Percentiles rank a stretch among this genome's conserved stretches.
Evolutionary conservation across 306 rosid genomes (phyloP).

Genomic region (Astragalus membranaceus): DNA sequence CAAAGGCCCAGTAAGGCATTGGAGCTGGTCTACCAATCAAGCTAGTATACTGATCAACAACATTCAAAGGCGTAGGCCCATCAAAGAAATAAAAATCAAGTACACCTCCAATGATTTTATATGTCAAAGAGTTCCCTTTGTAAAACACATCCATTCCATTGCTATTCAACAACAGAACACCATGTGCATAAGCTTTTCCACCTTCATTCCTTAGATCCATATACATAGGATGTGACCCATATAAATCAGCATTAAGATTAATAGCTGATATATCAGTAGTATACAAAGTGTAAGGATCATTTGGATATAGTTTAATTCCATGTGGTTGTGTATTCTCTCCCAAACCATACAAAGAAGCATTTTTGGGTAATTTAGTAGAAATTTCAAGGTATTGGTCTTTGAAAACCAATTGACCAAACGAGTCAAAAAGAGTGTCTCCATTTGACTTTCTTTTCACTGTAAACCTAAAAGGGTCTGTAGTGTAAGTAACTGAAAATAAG

Average conservation of each 20-base stretch:
- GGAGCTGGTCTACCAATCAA: conserved; percentile 87
- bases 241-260: conserved; percentile 72
- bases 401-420: conserved; percentile 53
- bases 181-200: conserved; percentile 61
- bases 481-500: conserved; percentile 59
- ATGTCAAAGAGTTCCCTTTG: conserved; percentile 61
- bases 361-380: conserved; percentile 59
- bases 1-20: conserved; percentile 94
- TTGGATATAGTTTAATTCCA: conserved; percentile 65
- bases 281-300: conserved; percentile 71
- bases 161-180: conserved; percentile 75
- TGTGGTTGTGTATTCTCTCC: conserved; percentile 88
- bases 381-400: conserved; percentile 89
- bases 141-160: conserved; percentile 94
- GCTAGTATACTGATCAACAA: conserved; percentile 80
- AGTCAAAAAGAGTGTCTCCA: conserved; percentile 65
- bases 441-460: conserved; percentile 65
- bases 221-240: conserved; percentile 82
- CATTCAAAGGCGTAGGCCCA: conserved; percentile 66
- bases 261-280: conserved; percentile 68
- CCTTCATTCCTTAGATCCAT: conserved; percentile 74
- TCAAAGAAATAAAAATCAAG: conserved; percentile 87
- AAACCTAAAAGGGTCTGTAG: conserved; percentile 67
- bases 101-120: conserved; percentile 82
- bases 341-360: conserved; percentile 69